Evolutionary conservation across 2,329 filamentous ascomycete species (phyloP).

Genomic region (Arthrobotrys iridis): DNA sequence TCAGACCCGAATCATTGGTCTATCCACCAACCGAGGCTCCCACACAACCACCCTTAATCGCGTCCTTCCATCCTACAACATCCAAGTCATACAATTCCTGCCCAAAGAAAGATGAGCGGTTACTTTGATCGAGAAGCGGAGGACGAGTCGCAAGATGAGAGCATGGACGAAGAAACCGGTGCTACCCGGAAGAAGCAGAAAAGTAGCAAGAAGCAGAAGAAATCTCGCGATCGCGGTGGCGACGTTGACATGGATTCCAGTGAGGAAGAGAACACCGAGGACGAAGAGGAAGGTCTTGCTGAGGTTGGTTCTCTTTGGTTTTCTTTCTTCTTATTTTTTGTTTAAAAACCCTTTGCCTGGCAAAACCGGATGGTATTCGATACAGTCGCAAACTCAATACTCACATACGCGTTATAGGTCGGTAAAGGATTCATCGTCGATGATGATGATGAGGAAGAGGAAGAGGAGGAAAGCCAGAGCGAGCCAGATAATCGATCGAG

Average conservation of each 20-base stretch:
- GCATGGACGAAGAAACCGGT: conserved; percentile 80
- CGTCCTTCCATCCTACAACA: conserved; percentile 25
- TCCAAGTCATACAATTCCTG: neutral
- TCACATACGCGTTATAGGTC: conserved; percentile 68
- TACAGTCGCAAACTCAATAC: neutral
- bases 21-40: neutral
- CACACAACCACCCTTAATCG: conserved; percentile 22
- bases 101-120: conserved; percentile 69
- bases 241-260: conserved; percentile 79
- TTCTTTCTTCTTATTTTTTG: neutral
- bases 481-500: conserved; percentile 61
- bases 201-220: conserved; percentile 61
- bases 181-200: conserved; percentile 65
- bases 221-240: conserved; percentile 55
- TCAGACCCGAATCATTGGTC: neutral
- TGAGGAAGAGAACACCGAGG: conserved; percentile 91
- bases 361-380: neutral
- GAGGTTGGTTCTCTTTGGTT: conserved; percentile 66
- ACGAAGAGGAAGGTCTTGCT: conserved; percentile 84
- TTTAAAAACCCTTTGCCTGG: too few species aligned
- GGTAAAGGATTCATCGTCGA: conserved; percentile 96
- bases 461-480: conserved; percentile 69
- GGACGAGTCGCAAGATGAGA: conserved; percentile 82
- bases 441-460: conserved; percentile 83
- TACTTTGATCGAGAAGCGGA: conserved; percentile 87